Conservation (phyloP, 768 basidiomycete species). For the Sistotremastrum niveocremeum region DNA sequence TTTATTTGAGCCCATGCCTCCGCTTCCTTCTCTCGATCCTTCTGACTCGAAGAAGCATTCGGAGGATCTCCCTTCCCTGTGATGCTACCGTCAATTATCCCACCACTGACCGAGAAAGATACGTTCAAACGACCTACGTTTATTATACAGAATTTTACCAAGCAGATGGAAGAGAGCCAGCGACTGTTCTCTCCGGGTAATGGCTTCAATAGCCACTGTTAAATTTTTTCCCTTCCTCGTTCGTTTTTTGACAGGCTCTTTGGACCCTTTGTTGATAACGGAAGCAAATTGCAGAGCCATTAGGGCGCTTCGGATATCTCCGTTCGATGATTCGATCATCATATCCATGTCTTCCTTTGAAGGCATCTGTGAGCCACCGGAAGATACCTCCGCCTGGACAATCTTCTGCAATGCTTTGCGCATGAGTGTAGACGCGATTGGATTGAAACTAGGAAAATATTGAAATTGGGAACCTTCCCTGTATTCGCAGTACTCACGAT, state of each 20-base stretch:
- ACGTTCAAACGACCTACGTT: slow-evolving; percentile 40
- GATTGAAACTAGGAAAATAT: slow-evolving; percentile 57
- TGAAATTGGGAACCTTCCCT: background rate
- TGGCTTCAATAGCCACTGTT: slow-evolving; percentile 39
- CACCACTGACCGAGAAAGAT: background rate
- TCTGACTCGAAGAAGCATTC: slow-evolving; percentile 37
- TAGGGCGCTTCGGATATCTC: slow-evolving; percentile 87
- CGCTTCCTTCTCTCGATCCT: slow-evolving; percentile 49
- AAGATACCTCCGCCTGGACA: slow-evolving; percentile 16
- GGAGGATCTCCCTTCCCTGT: slow-evolving; percentile 67
- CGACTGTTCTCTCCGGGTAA: slow-evolving; percentile 75
- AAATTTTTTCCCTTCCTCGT: slow-evolving; percentile 22
- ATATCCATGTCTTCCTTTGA: slow-evolving; percentile 59
- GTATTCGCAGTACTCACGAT: slow-evolving; percentile 33
- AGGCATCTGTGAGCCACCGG: slow-evolving; percentile 21
- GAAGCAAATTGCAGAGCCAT: slow-evolving; percentile 86
- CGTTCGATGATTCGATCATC: slow-evolving; percentile 68
- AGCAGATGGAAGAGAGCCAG: slow-evolving; percentile 84
- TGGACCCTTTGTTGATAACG: slow-evolving; percentile 24
- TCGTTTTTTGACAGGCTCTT: slow-evolving; percentile 9
- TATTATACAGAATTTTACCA: slow-evolving; percentile 91
- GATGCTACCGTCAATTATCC: background rate
- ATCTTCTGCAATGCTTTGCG: slow-evolving; percentile 60
- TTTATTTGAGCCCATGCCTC: slow-evolving; percentile 40
- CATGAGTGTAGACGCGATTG: slow-evolving; percentile 80